Base-by-base conservation (phyloP, 2,329 filamentous ascomycete species). In the Blastomyces gilchristii region DNA sequence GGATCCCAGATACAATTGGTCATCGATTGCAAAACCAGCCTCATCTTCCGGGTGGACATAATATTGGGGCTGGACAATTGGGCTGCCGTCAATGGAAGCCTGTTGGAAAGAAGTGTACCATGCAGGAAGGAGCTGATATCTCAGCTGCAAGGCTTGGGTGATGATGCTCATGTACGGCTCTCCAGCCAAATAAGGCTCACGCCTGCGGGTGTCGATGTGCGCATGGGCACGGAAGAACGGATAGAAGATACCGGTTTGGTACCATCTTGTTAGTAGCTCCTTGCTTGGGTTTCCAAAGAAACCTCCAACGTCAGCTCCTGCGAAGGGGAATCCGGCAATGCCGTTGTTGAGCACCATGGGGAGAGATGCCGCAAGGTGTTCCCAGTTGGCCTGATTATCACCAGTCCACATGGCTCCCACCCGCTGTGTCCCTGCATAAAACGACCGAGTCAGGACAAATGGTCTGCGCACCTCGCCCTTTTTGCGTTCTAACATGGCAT, bases 21-120 rank as follows among this genome's bases (percentile, higher is more conserved):
- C 89, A 69, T 99, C 94, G 58, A 97, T 82, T 2, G 82, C 85
- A 71, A 97, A 95, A n/a, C 91, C 91, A 58, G 81, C 82, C 74
- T 97, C 93, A 68, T 95, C 91, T 0, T 83, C 80, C 0, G 94
- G 94, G 71, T 96, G 90, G 1, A 91, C 88, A 79, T 93, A 97
- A 78, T 92, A 96, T 78, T 97, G 91, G 11, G 94, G 93, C 61
- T 90, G 85, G 62, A 99, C 81, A 69, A 99, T 93, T 0, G 94
- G 94, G 62, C 87, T 89, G 50, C 92, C 93, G 58, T 90, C 86
- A 18, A 86, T 82, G 69, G 90, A 88, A 14, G 94, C 91, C 71
- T 95, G 86, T 72, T 93, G 91, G 81, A 99, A 99, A 9, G 93
- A 91, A 1, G 93, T 97, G 76, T 99, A 99, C 92, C 92, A 97